phyloP scores from a whole-genome alignment of 2,329 filamentous ascomycete species.

The Xylariales sp. region DNA sequence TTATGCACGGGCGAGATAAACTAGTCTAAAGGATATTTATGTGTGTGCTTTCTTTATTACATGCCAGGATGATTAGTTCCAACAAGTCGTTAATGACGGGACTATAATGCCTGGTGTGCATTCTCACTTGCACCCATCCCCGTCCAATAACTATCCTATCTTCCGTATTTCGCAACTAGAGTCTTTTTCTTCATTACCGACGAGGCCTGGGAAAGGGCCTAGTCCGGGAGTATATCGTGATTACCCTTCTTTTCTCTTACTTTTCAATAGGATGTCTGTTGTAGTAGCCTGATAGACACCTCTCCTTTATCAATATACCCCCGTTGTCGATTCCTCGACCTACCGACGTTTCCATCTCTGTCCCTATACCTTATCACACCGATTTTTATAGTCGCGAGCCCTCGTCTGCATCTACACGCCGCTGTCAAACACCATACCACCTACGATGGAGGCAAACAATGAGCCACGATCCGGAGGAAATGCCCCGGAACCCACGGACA shows the following conservation, averaged over 20 bases:
- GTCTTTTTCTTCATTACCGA: neutral
- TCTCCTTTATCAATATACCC: neutral
- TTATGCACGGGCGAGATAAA: neutral
- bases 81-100: no score
- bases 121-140: neutral
- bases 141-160: neutral
- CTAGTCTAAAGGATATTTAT: neutral
- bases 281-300: neutral
- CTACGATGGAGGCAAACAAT: slow-evolving; percentile 22
- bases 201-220: neutral
- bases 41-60: neutral
- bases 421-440: neutral
- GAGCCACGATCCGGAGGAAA: slow-evolving; percentile 1
- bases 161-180: neutral
- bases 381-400: neutral
- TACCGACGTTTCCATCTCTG: neutral
- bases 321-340: neutral
- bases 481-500: slow-evolving; percentile 3
- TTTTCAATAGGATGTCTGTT: neutral
- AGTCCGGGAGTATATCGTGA: neutral
- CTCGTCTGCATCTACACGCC: neutral
- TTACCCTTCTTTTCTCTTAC: neutral
- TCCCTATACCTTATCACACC: neutral
- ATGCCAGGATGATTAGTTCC: neutral
- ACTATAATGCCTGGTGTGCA: neutral